A percentile compares a stretch with the other conserved stretches of the same genome.
Conservation (phyloP, 208 protist species). For the Lotmaria passim region DNA sequence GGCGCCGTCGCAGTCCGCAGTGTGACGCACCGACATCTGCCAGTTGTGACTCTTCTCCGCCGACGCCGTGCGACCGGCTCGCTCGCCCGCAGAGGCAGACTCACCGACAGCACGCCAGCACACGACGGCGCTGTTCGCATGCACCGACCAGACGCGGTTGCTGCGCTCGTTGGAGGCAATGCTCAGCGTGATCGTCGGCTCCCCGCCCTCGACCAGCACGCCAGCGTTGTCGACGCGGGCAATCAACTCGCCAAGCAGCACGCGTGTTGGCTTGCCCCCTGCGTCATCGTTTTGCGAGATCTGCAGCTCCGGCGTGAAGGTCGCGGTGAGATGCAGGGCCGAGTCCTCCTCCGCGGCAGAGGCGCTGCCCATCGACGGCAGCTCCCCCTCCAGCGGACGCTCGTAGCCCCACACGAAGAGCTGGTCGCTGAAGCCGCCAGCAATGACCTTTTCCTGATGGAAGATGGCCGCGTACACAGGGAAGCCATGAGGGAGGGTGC, state of each 20-base stretch:
- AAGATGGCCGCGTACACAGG: slow-evolving; percentile 77
- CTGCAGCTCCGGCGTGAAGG: slow-evolving; percentile 28
- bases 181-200: slow-evolving; percentile 45
- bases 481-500: slow-evolving; percentile 66
- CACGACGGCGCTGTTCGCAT: slow-evolving; percentile 57
- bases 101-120: slow-evolving; percentile 70
- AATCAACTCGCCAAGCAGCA: slow-evolving; percentile 37
- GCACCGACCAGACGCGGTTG: slow-evolving; percentile 77
- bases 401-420: slow-evolving; percentile 70
- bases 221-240: slow-evolving; percentile 30
- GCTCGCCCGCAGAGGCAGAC: too few species aligned
- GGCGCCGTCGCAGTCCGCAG: slow-evolving; percentile 53
- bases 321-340: slow-evolving; percentile 33
- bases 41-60: slow-evolving; percentile 37
- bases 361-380: slow-evolving; percentile 3
- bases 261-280: background rate
- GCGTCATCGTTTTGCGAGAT: background rate
- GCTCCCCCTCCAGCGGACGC: slow-evolving; percentile 9
- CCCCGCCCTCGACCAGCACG: slow-evolving; percentile 8
- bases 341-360: too few species aligned
- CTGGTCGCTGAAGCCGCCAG: slow-evolving; percentile 68
- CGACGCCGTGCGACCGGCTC: too few species aligned
- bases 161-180: slow-evolving; percentile 57
- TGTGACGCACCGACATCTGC: slow-evolving; percentile 67
- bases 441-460: slow-evolving; percentile 75